phyloP scores from a whole-genome alignment of 306 rosid genomes.

The Trifolium fragiferum region DNA sequence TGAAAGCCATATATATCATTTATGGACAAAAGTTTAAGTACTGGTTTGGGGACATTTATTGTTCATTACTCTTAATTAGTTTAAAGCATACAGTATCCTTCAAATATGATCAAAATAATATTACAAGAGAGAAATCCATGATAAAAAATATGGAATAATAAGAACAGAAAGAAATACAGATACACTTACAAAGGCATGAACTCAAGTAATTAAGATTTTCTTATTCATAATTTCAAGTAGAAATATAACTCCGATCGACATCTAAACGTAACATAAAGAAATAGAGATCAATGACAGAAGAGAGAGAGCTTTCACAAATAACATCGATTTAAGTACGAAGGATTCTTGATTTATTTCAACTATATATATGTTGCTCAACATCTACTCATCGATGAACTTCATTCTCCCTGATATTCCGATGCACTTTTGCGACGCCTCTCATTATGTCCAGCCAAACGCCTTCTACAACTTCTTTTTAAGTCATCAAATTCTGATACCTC shows the following conservation, averaged over 20 bases:
- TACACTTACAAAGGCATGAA: neutral
- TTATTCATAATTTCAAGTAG: neutral
- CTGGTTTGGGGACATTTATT: too few species aligned
- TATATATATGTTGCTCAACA: conserved; percentile 13
- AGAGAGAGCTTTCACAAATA: conserved; percentile 61
- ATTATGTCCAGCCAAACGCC: conserved; percentile 94
- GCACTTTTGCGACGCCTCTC: conserved; percentile 84
- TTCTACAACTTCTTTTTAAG: conserved; percentile 82
- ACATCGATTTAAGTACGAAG: conserved; percentile 23
- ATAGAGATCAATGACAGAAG: conserved; percentile 66
- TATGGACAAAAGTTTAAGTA: too few species aligned
- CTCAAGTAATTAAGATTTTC: neutral
- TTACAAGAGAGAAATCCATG: neutral
- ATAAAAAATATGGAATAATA: neutral
- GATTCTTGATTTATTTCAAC: conserved; percentile 42
- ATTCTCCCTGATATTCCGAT: conserved; percentile 62
- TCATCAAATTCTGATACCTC: conserved; percentile 79
- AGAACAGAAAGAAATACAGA: neutral
- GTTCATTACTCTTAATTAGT: too few species aligned
- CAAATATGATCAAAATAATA: neutral
- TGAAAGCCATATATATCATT: too few species aligned
- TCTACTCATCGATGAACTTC: conserved; percentile 41
- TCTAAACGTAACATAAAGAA: neutral
- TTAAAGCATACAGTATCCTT: too few species aligned
- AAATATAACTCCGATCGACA: neutral